Percentiles rank a stretch among this genome's conserved stretches.
These are phyloP conservation scores for Podospora comata DNA, from an alignment of 495 filamentous ascomycete genomes.

Conservation along the genomic window DNA sequence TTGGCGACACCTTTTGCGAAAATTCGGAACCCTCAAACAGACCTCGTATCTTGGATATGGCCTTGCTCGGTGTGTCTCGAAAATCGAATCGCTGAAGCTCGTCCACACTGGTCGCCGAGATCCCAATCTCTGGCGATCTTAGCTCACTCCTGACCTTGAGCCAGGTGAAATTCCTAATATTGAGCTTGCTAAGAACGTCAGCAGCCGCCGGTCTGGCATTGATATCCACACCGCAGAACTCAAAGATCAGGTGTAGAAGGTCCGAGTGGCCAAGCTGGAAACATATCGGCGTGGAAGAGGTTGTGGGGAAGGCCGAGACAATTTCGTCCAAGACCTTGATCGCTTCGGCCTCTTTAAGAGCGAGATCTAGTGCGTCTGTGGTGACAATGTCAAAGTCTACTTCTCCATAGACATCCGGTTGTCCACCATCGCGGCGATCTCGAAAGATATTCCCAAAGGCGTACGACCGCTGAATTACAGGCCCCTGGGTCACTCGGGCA, in stretches of 20 bases:
- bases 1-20: slow-evolving; percentile 62
- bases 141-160: slow-evolving; percentile 82
- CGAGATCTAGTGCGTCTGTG: slow-evolving; percentile 71
- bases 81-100: slow-evolving; percentile 91
- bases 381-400: slow-evolving; percentile 95
- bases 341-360: slow-evolving; percentile 88
- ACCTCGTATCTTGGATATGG: slow-evolving; percentile 64
- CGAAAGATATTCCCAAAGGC: slow-evolving; percentile 88
- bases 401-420: slow-evolving; percentile 79
- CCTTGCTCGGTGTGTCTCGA: slow-evolving; percentile 69
- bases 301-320: slow-evolving; percentile 72
- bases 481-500: slow-evolving; percentile 59
- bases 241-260: slow-evolving; percentile 78
- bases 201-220: slow-evolving; percentile 68
- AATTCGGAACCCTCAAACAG: slow-evolving; percentile 71
- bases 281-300: slow-evolving; percentile 70
- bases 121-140: slow-evolving; percentile 70
- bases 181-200: slow-evolving; percentile 82
- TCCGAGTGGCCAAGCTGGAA: slow-evolving; percentile 91
- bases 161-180: slow-evolving; percentile 79
- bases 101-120: slow-evolving; percentile 86
- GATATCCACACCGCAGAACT: slow-evolving; percentile 74
- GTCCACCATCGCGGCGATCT: slow-evolving; percentile 65
- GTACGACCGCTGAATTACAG: slow-evolving; percentile 71
- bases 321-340: slow-evolving; percentile 95